Base-by-base conservation (phyloP, 371 early-diverging fungal species). In the Lichtheimia ramosa region DNA sequence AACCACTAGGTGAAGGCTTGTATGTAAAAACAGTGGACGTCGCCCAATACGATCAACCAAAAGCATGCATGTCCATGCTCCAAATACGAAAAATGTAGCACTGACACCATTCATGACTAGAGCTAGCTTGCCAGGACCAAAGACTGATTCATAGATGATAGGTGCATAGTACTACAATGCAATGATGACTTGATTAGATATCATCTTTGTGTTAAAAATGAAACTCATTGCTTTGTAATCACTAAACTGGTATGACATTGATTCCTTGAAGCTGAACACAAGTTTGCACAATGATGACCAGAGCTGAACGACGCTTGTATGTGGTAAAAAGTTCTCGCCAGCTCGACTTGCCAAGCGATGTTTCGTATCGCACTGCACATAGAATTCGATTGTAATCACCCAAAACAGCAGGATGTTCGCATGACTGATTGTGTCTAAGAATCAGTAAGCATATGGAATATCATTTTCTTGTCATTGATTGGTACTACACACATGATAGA, bases 311-410 rank as follows among this genome's bases (percentile, higher is more conserved):
- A n/a, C 64, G 64, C 7, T 81, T 77, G 51, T 80, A 67, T 3
- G 41, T 65, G 3, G 73, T 70, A 61, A 91, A 72, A 62, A 96
- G 83, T 56, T 95, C 94, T 3, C 48, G 8, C 82, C 92, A 94
- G 24, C 78, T 77, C 48, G 87, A 86, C 13, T 77, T 71, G 6
- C 88, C 89, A 27, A 87, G 74, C 3, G 73, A 80, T 13, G 82
- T 73, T 69, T 96, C 96, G 24, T 83, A 66, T 20, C 70, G 75
- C 34, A 92, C 71, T 34, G 79, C 72, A 27, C 83, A 82, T 59
- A 85, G 75, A 67, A 95, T 91, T 16, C 86, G 84, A 14, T 85
- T 71, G 65, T 79, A 87, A 71, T 95, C 96, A 14, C 75, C 77
- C 7, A 74, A 54, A 10, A 94, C 90, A 4, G 64, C 75, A 4